Conservation (phyloP, 2,329 filamentous ascomycete genomes). For the Penicillium sp. region DNA sequence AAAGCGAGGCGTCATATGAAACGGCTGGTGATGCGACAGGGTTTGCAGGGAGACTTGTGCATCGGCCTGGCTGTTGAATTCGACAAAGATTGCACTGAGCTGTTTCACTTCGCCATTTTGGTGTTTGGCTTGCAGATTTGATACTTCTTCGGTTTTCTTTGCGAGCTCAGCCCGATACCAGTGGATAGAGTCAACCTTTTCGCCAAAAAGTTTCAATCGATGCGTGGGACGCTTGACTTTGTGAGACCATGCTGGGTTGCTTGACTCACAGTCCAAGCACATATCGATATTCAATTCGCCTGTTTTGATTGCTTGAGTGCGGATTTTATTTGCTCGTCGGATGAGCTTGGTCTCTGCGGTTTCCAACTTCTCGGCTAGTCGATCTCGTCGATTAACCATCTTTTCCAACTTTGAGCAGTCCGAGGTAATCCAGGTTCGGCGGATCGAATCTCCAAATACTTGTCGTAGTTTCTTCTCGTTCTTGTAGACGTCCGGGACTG, state of each 20-base stretch:
- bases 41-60: constrained; percentile 85
- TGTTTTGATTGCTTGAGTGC: constrained; percentile 58
- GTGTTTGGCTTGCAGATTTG: constrained; percentile 64
- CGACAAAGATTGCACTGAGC: constrained; percentile 80
- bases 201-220: constrained; percentile 67
- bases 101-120: constrained; percentile 62
- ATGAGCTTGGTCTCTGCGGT: constrained; percentile 84
- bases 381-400: constrained; percentile 75
- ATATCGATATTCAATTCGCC: constrained; percentile 23
- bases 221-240: constrained; percentile 68
- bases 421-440: constrained; percentile 77
- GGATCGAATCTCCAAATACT: constrained; percentile 79
- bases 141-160: constrained; percentile 68
- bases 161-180: constrained; percentile 76
- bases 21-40: constrained; percentile 77
- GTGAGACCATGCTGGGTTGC: constrained; percentile 29
- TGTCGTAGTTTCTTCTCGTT: constrained; percentile 71
- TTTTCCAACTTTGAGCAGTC: constrained; percentile 75
- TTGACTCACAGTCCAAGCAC: constrained; percentile 33
- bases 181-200: constrained; percentile 87
- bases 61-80: constrained; percentile 77
- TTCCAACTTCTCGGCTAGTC: constrained; percentile 75
- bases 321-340: constrained; percentile 69
- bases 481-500: constrained; percentile 75
- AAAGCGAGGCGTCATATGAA: constrained; percentile 85